Conservation (phyloP, 192 early-diverging fungal genomes). For the Powellomyces hirtus region DNA sequence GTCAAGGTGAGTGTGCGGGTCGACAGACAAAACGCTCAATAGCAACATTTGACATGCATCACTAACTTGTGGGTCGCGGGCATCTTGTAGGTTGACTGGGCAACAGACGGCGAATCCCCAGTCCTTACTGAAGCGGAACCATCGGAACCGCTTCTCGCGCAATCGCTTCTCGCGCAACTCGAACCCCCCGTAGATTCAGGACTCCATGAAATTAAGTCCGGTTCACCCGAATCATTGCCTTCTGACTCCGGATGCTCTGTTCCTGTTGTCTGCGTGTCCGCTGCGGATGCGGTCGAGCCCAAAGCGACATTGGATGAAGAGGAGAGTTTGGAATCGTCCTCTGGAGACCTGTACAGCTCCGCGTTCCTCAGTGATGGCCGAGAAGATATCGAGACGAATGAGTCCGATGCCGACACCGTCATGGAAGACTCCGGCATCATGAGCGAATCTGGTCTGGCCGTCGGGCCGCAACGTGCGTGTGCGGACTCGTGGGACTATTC, state of each 20-base stretch:
- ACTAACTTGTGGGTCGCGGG: not conserved
- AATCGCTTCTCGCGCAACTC: too few species aligned
- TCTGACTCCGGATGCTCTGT: too few species aligned
- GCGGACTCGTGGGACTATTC: not conserved
- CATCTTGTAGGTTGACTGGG: not conserved
- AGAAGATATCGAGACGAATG: too few species aligned
- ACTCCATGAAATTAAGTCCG: too few species aligned
- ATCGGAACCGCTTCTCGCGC: not conserved
- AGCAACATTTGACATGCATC: not conserved
- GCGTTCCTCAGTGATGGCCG: not conserved
- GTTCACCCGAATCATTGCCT: too few species aligned
- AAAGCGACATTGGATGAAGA: too few species aligned
- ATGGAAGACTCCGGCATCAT: not conserved
- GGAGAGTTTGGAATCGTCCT: not conserved
- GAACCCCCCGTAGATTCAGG: too few species aligned
- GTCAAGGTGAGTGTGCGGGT: too few species aligned
- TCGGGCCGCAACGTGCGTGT: not conserved
- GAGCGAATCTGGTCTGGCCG: not conserved
- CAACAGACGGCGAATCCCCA: not conserved
- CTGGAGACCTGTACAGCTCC: not conserved
- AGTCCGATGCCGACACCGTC: too few species aligned
- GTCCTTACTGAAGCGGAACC: not conserved
- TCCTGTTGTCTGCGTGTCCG: too few species aligned
- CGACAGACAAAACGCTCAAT: not conserved
- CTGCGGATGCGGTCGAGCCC: not conserved